A percentile compares a stretch with the other conserved stretches of the same genome.
Evolutionary conservation across 257 asterid species (phyloP).

Genomic region (Solanum megistacrolobum): DNA sequence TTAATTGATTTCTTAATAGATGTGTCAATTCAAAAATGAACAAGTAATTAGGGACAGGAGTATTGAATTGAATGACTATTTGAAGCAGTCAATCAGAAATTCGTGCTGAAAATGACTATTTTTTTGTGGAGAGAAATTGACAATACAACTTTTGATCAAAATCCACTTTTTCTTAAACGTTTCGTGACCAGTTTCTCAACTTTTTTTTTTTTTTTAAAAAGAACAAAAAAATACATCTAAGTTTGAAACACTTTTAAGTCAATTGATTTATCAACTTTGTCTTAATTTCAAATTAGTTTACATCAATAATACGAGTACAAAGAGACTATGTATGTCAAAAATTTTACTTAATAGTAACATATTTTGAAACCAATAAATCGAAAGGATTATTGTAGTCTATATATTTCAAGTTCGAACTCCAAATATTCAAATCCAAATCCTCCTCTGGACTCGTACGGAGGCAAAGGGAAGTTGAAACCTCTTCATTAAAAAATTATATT

Average conservation of each 20-base stretch:
- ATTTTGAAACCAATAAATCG: not conserved
- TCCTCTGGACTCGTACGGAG: not conserved
- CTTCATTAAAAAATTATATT: too few relatives aligned
- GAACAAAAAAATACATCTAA: not conserved
- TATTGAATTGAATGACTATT: not conserved
- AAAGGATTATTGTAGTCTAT: not conserved
- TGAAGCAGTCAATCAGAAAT: not conserved
- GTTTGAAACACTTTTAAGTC: not conserved
- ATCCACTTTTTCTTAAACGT: not conserved
- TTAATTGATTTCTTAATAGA: too few relatives aligned
- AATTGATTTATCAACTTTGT: not conserved
- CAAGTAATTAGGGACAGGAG: too few relatives aligned
- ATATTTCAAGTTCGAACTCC: not conserved
- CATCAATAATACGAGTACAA: not conserved
- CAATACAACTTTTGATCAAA: not conserved
- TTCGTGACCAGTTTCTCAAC: not conserved
- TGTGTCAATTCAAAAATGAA: too few relatives aligned
- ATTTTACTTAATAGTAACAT: not conserved
- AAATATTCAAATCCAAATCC: not conserved
- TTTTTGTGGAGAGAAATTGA: not conserved
- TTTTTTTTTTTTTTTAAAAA: too few relatives aligned
- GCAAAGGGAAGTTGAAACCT: not conserved
- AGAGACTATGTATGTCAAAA: not conserved
- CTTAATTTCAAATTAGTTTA: not conserved
- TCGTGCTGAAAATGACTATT: not conserved